These are phyloP conservation scores for Leccinum disarticulatum DNA, from an alignment of 768 basidiomycete genomes.

Conservation along the genomic window DNA sequence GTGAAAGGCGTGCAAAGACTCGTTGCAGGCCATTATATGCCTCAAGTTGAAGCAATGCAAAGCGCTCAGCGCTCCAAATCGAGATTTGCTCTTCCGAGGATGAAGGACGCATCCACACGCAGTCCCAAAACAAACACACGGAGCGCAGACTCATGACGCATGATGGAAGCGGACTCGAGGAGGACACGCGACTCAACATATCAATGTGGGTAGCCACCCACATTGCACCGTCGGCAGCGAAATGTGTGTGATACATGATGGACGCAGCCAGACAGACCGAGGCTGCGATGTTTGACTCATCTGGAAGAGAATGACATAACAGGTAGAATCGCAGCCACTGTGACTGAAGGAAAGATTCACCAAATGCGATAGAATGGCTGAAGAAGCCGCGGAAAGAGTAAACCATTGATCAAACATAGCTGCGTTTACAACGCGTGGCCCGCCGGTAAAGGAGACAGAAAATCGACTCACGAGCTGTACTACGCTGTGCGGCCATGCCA, in stretches of 20 bases:
- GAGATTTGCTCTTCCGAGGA: constrained; percentile 1
- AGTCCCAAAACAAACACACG: background rate
- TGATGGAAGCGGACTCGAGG: background rate
- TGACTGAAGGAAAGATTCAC: background rate
- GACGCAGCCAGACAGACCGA: background rate
- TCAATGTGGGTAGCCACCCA: background rate
- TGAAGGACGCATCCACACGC: background rate
- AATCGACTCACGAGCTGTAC: constrained; percentile 1
- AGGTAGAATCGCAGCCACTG: background rate
- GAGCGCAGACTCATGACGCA: background rate
- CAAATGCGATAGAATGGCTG: background rate
- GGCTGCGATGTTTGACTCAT: background rate
- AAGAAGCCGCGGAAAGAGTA: background rate
- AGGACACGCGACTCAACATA: background rate
- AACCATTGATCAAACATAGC: background rate
- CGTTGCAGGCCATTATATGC: constrained; percentile 18
- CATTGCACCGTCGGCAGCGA: background rate
- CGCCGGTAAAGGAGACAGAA: background rate
- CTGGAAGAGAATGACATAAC: background rate
- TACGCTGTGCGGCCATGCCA: background rate
- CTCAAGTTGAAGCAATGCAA: background rate
- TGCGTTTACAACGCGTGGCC: background rate
- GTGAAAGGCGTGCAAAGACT: constrained; percentile 4
- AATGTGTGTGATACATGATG: background rate
- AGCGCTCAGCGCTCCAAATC: constrained; percentile 9